phyloP scores from a whole-genome alignment of 305 asterid species.

The Plantago lanceolata region DNA sequence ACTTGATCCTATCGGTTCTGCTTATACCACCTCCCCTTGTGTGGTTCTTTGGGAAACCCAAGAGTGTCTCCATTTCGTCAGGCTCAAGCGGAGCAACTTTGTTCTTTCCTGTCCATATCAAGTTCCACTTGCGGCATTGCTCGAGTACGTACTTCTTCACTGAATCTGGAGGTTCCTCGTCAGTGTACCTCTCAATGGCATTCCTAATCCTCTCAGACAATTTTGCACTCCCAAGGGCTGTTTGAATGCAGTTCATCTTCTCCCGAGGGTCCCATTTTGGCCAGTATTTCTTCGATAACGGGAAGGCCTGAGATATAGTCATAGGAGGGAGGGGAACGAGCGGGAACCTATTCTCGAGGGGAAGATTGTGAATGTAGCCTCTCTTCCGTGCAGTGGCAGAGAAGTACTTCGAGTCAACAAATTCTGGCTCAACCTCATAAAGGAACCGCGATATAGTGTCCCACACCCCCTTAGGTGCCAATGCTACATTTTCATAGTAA shows the following conservation, averaged over 20 bases:
- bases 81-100: slow-evolving; percentile 85
- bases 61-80: slow-evolving; percentile 72
- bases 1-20: slow-evolving; percentile 78
- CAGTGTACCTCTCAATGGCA: slow-evolving; percentile 55
- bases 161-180: slow-evolving; percentile 50
- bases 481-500: slow-evolving; percentile 88
- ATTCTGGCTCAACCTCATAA: slow-evolving; percentile 67
- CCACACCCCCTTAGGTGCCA: slow-evolving; percentile 96
- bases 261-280: slow-evolving; percentile 81
- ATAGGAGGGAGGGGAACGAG: slow-evolving; percentile 75
- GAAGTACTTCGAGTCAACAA: slow-evolving; percentile 80
- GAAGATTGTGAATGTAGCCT: slow-evolving; percentile 81
- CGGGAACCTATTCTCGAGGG: slow-evolving; percentile 59
- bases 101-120: slow-evolving; percentile 87
- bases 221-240: slow-evolving; percentile 71
- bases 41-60: slow-evolving; percentile 88
- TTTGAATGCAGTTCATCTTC: slow-evolving; percentile 79
- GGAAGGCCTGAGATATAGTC: slow-evolving; percentile 69
- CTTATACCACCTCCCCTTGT: slow-evolving; percentile 95
- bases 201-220: slow-evolving; percentile 66
- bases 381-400: slow-evolving; percentile 81
- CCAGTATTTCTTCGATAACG: slow-evolving; percentile 82
- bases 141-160: slow-evolving; percentile 50
- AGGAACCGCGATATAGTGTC: slow-evolving; percentile 63
- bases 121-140: slow-evolving; percentile 81